Conservation (phyloP, 2,329 filamentous ascomycete genomes). For the Neoascochyta sp. region DNA sequence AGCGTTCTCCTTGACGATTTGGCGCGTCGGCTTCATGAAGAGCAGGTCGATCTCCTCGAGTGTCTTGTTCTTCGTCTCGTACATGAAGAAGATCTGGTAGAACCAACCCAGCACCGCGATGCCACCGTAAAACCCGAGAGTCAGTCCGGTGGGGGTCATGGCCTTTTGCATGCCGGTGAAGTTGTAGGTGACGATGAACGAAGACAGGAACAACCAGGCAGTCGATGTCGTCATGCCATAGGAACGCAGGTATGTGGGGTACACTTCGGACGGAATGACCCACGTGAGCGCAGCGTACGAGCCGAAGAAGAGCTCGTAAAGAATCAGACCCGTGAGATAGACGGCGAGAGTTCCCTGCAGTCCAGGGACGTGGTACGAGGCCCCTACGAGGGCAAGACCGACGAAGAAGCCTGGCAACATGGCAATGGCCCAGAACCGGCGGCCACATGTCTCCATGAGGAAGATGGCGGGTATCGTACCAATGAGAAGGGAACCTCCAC, state of each 20-base stretch:
- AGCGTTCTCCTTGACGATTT: conserved; percentile 53
- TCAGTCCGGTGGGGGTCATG: conserved; percentile 63
- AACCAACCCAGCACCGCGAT: conserved; percentile 68
- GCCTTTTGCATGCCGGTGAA: conserved; percentile 66
- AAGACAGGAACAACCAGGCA: conserved; percentile 65
- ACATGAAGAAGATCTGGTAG: conserved; percentile 73
- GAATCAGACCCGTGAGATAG: conserved; percentile 63
- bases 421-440: conserved; percentile 69
- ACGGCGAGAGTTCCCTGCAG: conserved; percentile 50
- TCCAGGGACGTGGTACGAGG: conserved; percentile 57
- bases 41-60: conserved; percentile 70
- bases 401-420: conserved; percentile 71
- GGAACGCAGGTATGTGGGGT: conserved; percentile 66
- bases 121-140: conserved; percentile 69
- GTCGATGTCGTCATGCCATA: conserved; percentile 72
- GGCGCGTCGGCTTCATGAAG: conserved; percentile 60
- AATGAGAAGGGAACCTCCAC: conserved; percentile 63
- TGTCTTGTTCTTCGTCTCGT: conserved; percentile 65
- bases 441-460: conserved; percentile 68
- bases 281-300: conserved; percentile 36
- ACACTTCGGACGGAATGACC: conserved; percentile 60
- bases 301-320: conserved; percentile 38
- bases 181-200: conserved; percentile 73
- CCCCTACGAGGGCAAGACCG: conserved; percentile 63
- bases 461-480: conserved; percentile 66